Evolutionary conservation across 2,329 filamentous ascomycete species (phyloP).

Genomic region (Neoascochyta sp.): DNA sequence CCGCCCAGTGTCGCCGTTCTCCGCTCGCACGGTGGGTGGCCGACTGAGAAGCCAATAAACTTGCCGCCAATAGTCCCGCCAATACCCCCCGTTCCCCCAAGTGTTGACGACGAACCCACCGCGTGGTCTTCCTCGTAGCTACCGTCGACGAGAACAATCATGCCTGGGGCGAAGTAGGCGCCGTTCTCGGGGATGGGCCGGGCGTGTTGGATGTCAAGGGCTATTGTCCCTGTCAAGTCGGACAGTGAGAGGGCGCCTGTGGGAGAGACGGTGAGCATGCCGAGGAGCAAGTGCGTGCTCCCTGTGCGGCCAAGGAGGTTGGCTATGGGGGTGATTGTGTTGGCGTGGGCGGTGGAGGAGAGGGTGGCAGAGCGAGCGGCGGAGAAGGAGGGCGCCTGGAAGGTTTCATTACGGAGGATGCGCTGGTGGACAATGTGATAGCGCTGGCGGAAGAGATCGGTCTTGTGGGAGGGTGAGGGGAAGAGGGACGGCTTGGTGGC

Average conservation of each 20-base stretch:
- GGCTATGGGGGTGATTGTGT: slow-evolving; percentile 84
- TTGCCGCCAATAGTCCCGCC: slow-evolving; percentile 89
- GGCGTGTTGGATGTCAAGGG: slow-evolving; percentile 76
- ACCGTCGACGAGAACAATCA: slow-evolving; percentile 92
- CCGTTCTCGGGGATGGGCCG: slow-evolving; percentile 78
- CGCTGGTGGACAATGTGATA: slow-evolving; percentile 92
- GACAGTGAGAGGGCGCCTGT: slow-evolving; percentile 78
- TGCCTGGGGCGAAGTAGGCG: slow-evolving; percentile 90
- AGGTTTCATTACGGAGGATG: slow-evolving; percentile 86
- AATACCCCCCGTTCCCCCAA: slow-evolving; percentile 75
- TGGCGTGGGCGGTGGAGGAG: slow-evolving; percentile 51
- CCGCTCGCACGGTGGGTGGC: slow-evolving; percentile 86
- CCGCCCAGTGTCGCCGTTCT: slow-evolving; percentile 74
- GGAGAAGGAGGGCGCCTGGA: slow-evolving; percentile 76
- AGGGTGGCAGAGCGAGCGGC: slow-evolving; percentile 51
- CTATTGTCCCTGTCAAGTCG: slow-evolving; percentile 84
- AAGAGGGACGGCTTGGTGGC: slow-evolving; percentile 49
- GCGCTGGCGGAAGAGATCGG: slow-evolving; percentile 78
- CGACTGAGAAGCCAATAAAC: slow-evolving; percentile 86
- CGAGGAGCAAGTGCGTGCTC: slow-evolving; percentile 79
- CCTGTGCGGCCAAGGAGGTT: slow-evolving; percentile 75
- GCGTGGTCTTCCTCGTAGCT: slow-evolving; percentile 94
- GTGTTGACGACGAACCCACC: slow-evolving; percentile 51
- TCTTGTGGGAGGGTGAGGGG: slow-evolving; percentile 76
- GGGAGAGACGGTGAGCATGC: slow-evolving; percentile 74